A percentile compares a stretch with the other conserved stretches of the same genome.
phyloP scores from a whole-genome alignment of 345 rosid species.

The Salix purpurea region DNA sequence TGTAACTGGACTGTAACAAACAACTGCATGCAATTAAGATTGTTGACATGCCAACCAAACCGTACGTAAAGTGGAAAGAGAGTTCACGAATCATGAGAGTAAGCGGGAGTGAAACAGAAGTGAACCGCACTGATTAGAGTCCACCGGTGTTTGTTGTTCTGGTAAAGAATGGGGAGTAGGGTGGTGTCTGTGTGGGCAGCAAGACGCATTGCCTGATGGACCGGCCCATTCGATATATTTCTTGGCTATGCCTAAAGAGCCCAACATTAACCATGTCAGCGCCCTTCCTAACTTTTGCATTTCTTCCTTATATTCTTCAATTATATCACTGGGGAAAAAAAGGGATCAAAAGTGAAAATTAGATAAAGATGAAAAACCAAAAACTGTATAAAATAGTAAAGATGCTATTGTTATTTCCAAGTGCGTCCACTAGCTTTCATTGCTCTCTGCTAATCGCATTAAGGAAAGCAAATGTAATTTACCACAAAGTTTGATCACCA shows the following conservation, averaged over 20 bases:
- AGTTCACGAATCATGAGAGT: too few species aligned
- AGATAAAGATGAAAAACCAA: background rate
- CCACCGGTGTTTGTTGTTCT: conserved; percentile 55
- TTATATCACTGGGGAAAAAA: conserved; percentile 37
- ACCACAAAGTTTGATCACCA: background rate
- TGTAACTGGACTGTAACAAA: too few species aligned
- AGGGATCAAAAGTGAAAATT: background rate
- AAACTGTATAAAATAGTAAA: conserved; percentile 16
- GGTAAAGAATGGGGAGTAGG: conserved; percentile 62
- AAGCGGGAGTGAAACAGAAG: too few species aligned
- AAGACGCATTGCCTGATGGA: conserved; percentile 71
- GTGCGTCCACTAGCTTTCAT: conserved; percentile 50
- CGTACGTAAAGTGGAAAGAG: too few species aligned
- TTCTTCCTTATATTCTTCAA: conserved; percentile 53
- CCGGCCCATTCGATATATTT: conserved; percentile 66
- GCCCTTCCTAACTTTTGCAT: conserved; percentile 61
- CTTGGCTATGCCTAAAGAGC: conserved; percentile 52
- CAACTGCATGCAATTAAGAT: too few species aligned
- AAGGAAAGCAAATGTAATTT: conserved; percentile 21
- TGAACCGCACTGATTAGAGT: too few species aligned
- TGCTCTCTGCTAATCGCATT: conserved; percentile 35
- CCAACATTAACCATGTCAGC: conserved; percentile 63
- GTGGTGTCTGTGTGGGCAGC: conserved; percentile 85
- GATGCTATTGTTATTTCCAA: conserved; percentile 17
- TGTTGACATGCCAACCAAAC: too few species aligned